Base-by-base conservation (phyloP, 1,284 basidiomycete species). In the Cutaneotrichosporon sp. region DNA sequence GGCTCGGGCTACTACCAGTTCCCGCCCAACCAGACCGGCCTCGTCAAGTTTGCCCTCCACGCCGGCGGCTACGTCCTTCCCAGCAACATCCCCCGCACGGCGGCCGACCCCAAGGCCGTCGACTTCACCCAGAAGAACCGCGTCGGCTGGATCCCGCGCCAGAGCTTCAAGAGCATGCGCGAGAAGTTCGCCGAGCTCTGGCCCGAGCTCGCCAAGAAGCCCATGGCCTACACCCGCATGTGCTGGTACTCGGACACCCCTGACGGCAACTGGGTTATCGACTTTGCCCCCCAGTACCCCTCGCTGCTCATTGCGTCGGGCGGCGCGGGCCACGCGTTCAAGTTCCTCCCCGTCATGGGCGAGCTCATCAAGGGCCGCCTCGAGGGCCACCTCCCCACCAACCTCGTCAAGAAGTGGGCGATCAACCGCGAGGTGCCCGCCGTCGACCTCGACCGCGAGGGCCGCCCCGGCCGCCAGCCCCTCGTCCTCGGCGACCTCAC, bases 281-380 rank as follows among this genome's bases (percentile, higher is more conserved):
- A 90, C 36, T 82, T 78, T 49, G 83, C 87, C 63, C 86, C 88
- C 1, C 72, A 75, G 7, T 83, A 89, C 70, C 71, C 81, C 11
- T 83, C 83, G 1, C 69, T 93, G 18, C 73, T 90, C 54, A 75
- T 92, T 20, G 90, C 89, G 5, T 91, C 89, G 0, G 88, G 84
- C 16, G 91, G 88, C 7, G 89, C 87, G 67, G 91, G 90, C 0
- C 91, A 93, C 77, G 90, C 86, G 0, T 92, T 86, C 82, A 93
- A 68, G 68, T 68, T 72, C 80, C 82, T 93, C 14, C 91, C 91
- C 9, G 85, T 86, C 36, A 82, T 94, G 54, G 91, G 91, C 7
- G 77, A 83, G 9, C 77, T 92, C 9, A 85, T 92, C 10, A 85
- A 81, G 6, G 86, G 89, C 60, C 82, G 86, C 0, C 81, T 92